These are phyloP conservation scores for Ophiocordyceps camponoti-rufipedis DNA, from an alignment of 2,329 filamentous ascomycete genomes.

Conservation along the genomic window DNA sequence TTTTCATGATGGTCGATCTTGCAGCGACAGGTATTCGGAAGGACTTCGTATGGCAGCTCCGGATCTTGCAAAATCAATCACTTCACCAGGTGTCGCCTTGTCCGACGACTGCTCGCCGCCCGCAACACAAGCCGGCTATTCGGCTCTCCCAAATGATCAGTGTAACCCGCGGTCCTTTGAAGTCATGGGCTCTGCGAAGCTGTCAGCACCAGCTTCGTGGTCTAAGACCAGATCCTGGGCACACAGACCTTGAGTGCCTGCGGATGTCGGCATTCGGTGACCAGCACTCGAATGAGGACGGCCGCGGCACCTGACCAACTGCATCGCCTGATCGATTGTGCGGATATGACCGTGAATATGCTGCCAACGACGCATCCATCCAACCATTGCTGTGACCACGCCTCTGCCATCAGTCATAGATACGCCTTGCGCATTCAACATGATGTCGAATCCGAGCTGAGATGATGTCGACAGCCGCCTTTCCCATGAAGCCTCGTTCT, in stretches of 20 bases:
- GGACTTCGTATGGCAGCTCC: conserved; percentile 20
- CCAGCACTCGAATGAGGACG: conserved; percentile 3
- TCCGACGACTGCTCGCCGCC: conserved; percentile 16
- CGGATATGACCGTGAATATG: conserved; percentile 15
- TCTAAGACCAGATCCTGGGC: conserved; percentile 10
- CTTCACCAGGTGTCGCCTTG: conserved; percentile 19
- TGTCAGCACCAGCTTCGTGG: conserved; percentile 12
- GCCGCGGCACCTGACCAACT: conserved; percentile 8
- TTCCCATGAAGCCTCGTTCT: not conserved
- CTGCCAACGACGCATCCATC: conserved; percentile 10
- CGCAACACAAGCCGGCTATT: conserved; percentile 15
- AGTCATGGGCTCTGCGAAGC: conserved; percentile 13
- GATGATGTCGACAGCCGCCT: not conserved
- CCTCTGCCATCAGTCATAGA: conserved; percentile 7
- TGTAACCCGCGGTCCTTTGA: conserved; percentile 15
- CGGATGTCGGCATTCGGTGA: conserved; percentile 7
- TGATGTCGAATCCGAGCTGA: not conserved
- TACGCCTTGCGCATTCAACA: not conserved
- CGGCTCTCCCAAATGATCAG: conserved; percentile 10
- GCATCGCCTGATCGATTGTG: conserved; percentile 9
- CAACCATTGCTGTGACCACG: conserved; percentile 13
- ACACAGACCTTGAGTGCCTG: conserved; percentile 9
- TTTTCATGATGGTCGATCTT: conserved; percentile 18
- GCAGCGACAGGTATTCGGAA: conserved; percentile 18
- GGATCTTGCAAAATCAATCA: conserved; percentile 21